Base-by-base conservation (phyloP, 345 rosid species). In the Camelina hispida region DNA sequence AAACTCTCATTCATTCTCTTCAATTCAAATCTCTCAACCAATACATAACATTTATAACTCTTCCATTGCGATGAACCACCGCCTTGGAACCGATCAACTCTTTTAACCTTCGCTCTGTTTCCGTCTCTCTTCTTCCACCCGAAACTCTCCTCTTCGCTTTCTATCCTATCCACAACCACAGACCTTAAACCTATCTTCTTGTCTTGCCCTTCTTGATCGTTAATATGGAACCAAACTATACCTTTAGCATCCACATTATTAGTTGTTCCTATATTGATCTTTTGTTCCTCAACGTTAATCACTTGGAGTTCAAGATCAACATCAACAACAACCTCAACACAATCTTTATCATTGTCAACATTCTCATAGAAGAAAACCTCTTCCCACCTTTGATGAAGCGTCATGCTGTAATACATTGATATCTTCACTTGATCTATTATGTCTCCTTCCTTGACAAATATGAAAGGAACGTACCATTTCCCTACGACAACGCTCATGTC, bases 21-120 rank as follows among this genome's bases (percentile, higher is more conserved):
- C 79, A 87, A 47, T 16, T 81, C 80, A 83, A 83, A 86, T 6
- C 85, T 83, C 87, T 89, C 92, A 15, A 85, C 88, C 84, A 89
- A 80, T 20, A 62, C 78, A 80, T 81, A 87, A 35, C 89, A 87
- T 15, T 77, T 62, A 46, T 82, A 82, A 23, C 75, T 86, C 72
- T 80, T 85, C 95, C 91, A 71, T 9, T 2, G 23, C 13, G 50
- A 50, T 22, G 30, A 64, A 18, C 43, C 78, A 18, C 43, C 78
- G 10, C 42, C 28, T 71, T 79, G 74, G 7, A 73, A 58, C 40
- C 72, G 60, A 52, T 79, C 83, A 6, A 11, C 68, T 47, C 71
- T 77, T 62, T 81, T 81, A 17, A 55, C 5, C 37, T 8, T 28
- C 5, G 3, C 35, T 15, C 5, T 9, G 35, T 55, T 51, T 51